These are phyloP conservation scores for Botryotinia calthae DNA, from an alignment of 2,329 filamentous ascomycete species.

Conservation along the genomic window DNA sequence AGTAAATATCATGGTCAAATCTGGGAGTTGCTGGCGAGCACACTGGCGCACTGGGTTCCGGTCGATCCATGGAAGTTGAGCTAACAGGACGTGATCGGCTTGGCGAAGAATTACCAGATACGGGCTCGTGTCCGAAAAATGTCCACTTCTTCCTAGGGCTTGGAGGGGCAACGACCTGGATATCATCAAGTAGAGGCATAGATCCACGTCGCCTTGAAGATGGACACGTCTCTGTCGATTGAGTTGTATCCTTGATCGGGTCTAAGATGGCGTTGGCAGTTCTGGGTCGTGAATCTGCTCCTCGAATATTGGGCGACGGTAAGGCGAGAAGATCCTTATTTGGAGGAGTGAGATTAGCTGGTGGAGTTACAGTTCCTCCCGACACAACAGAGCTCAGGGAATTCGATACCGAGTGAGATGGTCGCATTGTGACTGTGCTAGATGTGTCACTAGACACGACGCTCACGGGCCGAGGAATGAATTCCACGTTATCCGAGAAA, in stretches of 20 bases:
- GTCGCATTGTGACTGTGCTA: slow-evolving; percentile 65
- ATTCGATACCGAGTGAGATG: slow-evolving; percentile 68
- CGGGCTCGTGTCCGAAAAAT: slow-evolving; percentile 37
- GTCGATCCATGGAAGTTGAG: slow-evolving; percentile 42
- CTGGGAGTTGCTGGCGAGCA: slow-evolving; percentile 13
- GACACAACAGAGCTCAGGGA: slow-evolving; percentile 75
- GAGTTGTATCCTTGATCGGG: slow-evolving; percentile 32
- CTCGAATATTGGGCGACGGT: slow-evolving; percentile 42
- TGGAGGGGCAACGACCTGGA: slow-evolving; percentile 34
- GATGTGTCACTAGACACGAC: slow-evolving; percentile 82
- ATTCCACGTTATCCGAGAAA: slow-evolving; percentile 81
- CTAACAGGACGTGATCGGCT: slow-evolving; percentile 45
- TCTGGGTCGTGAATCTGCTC: slow-evolving; percentile 58
- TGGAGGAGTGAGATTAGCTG: slow-evolving; percentile 31
- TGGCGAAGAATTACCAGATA: slow-evolving; percentile 45
- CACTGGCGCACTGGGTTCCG: slow-evolving; percentile 21
- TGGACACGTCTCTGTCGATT: slow-evolving; percentile 41
- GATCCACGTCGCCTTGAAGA: slow-evolving; percentile 52
- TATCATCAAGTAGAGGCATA: slow-evolving; percentile 52
- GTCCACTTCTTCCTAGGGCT: slow-evolving; percentile 38
- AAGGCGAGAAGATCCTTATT: slow-evolving; percentile 43
- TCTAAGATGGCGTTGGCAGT: slow-evolving; percentile 69
- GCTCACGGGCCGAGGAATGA: slow-evolving; percentile 78
- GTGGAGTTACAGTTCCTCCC: slow-evolving; percentile 46
- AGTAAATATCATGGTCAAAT: slow-evolving; percentile 25